A percentile compares a stretch with the other conserved stretches of the same genome.
Evolutionary conservation across 129 eudicot genomes (phyloP).

Genomic region (Pseudognaphalium luteoalbum): DNA sequence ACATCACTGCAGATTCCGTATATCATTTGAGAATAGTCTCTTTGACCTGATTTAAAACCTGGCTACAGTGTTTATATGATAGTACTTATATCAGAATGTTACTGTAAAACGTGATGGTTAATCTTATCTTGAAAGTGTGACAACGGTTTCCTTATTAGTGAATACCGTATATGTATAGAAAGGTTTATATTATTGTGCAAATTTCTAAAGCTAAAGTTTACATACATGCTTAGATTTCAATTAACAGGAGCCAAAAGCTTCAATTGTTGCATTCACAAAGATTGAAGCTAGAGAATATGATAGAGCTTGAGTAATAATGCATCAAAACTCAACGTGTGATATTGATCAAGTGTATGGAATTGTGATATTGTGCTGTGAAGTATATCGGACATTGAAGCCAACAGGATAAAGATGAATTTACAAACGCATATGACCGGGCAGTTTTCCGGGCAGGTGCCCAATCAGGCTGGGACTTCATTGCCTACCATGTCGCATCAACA

Average conservation of each 20-base stretch:
- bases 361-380: constrained; percentile 30
- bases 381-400: constrained; percentile 22
- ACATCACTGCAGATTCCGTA: not conserved
- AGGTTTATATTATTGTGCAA: not conserved
- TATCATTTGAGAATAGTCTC: not conserved
- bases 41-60: not conserved
- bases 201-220: not conserved
- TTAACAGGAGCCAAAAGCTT: not conserved
- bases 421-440: constrained; percentile 72
- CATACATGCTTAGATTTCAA: not conserved
- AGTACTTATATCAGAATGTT: not conserved
- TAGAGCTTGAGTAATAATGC: constrained; percentile 18
- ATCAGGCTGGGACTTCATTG: constrained; percentile 53
- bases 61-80: not conserved
- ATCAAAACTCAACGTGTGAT: not conserved
- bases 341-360: constrained; percentile 19
- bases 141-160: not conserved
- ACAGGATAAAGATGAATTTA: constrained; percentile 64
- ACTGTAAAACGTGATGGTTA: not conserved
- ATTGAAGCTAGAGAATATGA: constrained; percentile 15
- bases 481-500: constrained; percentile 60
- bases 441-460: constrained; percentile 59
- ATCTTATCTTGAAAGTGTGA: not conserved
- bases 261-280: constrained; percentile 1
- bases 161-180: not conserved